Evolutionary conservation across 2,329 filamentous ascomycete genomes (phyloP).

Genomic region (Tolypocladium ovalisporum): DNA sequence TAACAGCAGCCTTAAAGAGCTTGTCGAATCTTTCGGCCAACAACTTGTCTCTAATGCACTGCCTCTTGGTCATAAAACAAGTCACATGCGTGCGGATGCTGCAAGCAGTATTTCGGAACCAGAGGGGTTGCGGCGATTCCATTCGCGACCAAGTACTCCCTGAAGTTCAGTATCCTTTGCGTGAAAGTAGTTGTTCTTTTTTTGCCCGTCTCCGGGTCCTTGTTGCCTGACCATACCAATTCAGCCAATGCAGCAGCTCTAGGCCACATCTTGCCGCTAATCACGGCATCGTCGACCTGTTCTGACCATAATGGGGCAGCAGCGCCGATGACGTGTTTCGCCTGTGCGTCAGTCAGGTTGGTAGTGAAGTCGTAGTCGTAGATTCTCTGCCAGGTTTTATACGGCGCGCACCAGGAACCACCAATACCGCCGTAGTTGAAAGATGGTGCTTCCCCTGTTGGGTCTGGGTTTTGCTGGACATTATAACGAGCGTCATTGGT

Average conservation of each 20-base stretch:
- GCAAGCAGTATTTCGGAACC: conserved; percentile 46
- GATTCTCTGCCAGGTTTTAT: conserved; percentile 50
- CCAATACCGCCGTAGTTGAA: conserved; percentile 45
- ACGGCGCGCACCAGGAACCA: conserved; percentile 47
- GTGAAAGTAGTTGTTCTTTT: conserved; percentile 28
- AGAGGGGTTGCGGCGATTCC: conserved; percentile 37
- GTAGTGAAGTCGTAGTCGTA: conserved; percentile 46
- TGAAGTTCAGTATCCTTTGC: conserved; percentile 46
- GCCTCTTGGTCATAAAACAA: conserved; percentile 38
- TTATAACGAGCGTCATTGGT: conserved; percentile 46
- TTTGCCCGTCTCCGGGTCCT: conserved; percentile 29
- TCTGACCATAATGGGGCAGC: conserved; percentile 42
- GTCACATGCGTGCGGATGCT: conserved; percentile 48
- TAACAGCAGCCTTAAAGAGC: not conserved
- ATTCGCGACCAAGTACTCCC: conserved; percentile 46
- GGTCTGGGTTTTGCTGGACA: conserved; percentile 38
- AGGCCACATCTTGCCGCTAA: conserved; percentile 43
- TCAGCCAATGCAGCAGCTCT: conserved; percentile 45
- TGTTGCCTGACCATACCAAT: conserved; percentile 44
- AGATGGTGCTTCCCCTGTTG: conserved; percentile 20
- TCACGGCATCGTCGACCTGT: conserved; percentile 40
- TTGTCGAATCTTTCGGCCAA: not conserved
- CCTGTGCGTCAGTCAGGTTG: conserved; percentile 33
- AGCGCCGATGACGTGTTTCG: conserved; percentile 38
- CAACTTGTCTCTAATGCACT: conserved; percentile 7